Evolutionary conservation across 768 basidiomycete species (phyloP).

Genomic region (Hygrophoropsis aurantiaca): DNA sequence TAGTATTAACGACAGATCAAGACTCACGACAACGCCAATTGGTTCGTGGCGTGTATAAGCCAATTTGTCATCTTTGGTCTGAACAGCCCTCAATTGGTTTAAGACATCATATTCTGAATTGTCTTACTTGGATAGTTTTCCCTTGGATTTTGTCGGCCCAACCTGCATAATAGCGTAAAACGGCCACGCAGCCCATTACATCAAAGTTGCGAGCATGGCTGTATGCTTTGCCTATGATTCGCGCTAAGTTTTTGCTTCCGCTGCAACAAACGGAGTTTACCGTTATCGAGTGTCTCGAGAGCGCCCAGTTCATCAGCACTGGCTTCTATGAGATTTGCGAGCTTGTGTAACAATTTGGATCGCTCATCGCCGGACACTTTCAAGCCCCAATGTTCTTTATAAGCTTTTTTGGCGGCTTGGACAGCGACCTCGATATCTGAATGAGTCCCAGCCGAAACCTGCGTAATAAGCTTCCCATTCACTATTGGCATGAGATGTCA

Average conservation of each 20-base stretch:
- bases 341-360: slow-evolving; percentile 42
- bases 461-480: slow-evolving; percentile 38
- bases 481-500: slow-evolving; percentile 20
- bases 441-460: slow-evolving; percentile 32
- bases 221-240: slow-evolving; percentile 36
- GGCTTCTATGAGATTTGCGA: slow-evolving; percentile 51
- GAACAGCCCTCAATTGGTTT: no score
- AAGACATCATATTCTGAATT: no score
- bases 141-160: slow-evolving; percentile 50
- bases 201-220: slow-evolving; percentile 22
- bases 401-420: slow-evolving; percentile 39
- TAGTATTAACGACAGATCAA: slow-evolving; percentile 12
- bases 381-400: slow-evolving; percentile 49
- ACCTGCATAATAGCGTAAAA: slow-evolving; percentile 44
- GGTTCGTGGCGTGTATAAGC: slow-evolving; percentile 66
- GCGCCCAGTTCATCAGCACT: slow-evolving; percentile 47
- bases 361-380: slow-evolving; percentile 42
- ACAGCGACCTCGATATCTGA: slow-evolving; percentile 50
- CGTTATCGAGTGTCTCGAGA: slow-evolving; percentile 51
- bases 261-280: slow-evolving; percentile 20
- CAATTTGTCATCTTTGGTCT: no score
- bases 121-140: slow-evolving; percentile 22
- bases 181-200: slow-evolving; percentile 10
- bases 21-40: slow-evolving; percentile 44
- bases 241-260: background rate